These are phyloP conservation scores for Lactarius vividus DNA, from an alignment of 768 basidiomycete genomes.

Conservation along the genomic window DNA sequence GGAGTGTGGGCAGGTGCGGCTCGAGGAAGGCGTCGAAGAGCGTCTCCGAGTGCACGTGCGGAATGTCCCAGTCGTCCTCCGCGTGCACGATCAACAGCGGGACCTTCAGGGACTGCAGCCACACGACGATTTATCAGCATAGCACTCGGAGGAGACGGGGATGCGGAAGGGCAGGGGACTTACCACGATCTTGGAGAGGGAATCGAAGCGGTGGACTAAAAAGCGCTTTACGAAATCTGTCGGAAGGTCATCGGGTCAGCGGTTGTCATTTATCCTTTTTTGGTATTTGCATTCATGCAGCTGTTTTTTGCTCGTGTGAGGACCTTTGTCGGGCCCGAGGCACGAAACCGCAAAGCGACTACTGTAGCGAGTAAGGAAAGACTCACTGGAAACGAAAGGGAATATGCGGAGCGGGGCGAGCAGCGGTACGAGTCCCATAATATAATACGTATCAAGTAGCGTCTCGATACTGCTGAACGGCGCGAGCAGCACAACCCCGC, in stretches of 20 bases:
- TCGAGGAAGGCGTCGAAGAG: conserved; percentile 70
- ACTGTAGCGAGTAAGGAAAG: background rate
- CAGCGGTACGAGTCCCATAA: conserved; percentile 67
- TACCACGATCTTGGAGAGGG: conserved; percentile 59
- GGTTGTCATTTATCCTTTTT: conserved; percentile 3
- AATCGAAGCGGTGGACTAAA: conserved; percentile 59
- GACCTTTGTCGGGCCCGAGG: background rate
- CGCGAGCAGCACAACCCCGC: conserved; percentile 43
- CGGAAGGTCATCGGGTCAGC: background rate
- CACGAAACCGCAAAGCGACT: background rate
- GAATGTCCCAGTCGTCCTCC: conserved; percentile 71
- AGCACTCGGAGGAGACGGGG: background rate
- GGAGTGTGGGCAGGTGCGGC: conserved; percentile 48
- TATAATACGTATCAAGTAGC: conserved; percentile 63
- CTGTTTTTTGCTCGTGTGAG: background rate
- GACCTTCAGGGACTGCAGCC: conserved; percentile 55
- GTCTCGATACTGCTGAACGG: conserved; percentile 39
- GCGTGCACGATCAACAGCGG: conserved; percentile 75
- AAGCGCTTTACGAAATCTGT: conserved; percentile 55
- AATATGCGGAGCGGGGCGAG: conserved; percentile 66
- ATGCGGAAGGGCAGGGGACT: conserved; percentile 26
- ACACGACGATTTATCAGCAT: background rate
- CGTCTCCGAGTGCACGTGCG: conserved; percentile 59
- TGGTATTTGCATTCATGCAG: background rate
- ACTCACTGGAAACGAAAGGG: conserved; percentile 61